Evolutionary conservation across 768 basidiomycete genomes (phyloP).

Genomic region (Coprinellus micaceus): DNA sequence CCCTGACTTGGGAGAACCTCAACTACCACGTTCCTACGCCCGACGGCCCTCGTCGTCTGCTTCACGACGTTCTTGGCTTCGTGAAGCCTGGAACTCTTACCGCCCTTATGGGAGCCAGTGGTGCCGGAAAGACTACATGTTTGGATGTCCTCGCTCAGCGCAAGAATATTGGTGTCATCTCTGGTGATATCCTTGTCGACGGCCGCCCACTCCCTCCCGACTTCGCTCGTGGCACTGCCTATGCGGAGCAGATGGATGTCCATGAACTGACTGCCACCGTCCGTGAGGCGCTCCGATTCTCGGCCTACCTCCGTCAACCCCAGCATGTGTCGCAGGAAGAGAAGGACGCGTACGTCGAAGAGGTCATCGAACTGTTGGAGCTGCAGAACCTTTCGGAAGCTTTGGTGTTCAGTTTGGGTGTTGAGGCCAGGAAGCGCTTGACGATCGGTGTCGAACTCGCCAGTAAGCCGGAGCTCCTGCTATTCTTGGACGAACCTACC

Average conservation of each 20-base stretch:
- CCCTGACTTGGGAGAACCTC: conserved; percentile 80
- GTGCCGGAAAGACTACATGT: conserved; percentile 73
- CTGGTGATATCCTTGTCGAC: conserved; percentile 64
- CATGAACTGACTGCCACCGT: conserved; percentile 82
- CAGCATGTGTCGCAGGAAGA: conserved; percentile 61
- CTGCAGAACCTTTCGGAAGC: conserved; percentile 83
- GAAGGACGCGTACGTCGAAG: conserved; percentile 78
- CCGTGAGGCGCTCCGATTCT: conserved; percentile 81
- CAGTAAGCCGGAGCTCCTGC: conserved; percentile 77
- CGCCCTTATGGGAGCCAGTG: conserved; percentile 84
- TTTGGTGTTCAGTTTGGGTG: conserved; percentile 64
- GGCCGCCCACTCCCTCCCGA: conserved; percentile 55
- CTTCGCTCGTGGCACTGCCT: conserved; percentile 67
- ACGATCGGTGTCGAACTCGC: conserved; percentile 92
- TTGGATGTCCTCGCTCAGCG: conserved; percentile 71
- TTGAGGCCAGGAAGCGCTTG: conserved; percentile 76
- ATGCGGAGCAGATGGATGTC: conserved; percentile 84
- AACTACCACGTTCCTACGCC: conserved; percentile 75
- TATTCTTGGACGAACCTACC: conserved; percentile 60
- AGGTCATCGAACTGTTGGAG: conserved; percentile 80
- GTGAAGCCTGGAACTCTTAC: conserved; percentile 87
- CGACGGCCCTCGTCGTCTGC: conserved; percentile 54
- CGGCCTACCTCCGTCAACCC: conserved; percentile 81
- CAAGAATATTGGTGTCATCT: conserved; percentile 65
- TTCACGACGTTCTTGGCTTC: conserved; percentile 78